Base-by-base conservation (phyloP, 441 rosid species). In the Populus tomentosa region DNA sequence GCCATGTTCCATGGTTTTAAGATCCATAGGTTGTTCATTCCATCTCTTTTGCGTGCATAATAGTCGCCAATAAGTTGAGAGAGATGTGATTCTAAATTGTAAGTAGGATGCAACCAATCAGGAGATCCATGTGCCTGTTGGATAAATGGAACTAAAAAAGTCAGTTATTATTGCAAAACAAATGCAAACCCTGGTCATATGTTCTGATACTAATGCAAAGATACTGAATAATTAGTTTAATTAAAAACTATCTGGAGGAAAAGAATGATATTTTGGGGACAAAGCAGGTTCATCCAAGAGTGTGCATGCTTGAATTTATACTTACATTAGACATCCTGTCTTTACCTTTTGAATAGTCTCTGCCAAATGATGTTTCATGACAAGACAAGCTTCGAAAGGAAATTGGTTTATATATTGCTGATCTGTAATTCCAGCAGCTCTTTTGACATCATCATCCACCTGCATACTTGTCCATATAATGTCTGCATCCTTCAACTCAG, bases 1-100 rank as follows among this genome's bases (percentile, higher is more conserved):
- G 99, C 99, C 99, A 95, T 95, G 82, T 95, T 95, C 99, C 98
- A 95, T 42, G 99, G 99, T 85, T 93, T 95, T 84, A 93, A 87
- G 84, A 95, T 95, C 98, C 98, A 95, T 6, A 95, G 80, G 79
- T 95, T 93, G 87, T 92, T 77, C 66, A 77, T 78, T 23, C 90
- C 86, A 81, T 88, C 90, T 80, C 88, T 88, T 82, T 89, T 73
- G 66, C 94, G 96, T 53, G 79, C 74, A 72, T 38, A 85, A 80
- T 92, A 92, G 85, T 95, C 95, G 30, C 98, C 99, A 67, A 92
- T 91, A 80, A 92, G 88, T 84, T 88, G 91, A 65, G 98, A 81
- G 75, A 95, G 83, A 81, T 91, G 90, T 14, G 81, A 85, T 85
- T 93, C 99, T 50, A 95, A 90, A 85, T 95, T 93, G 81, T 95